Percentiles rank a stretch among this genome's conserved stretches.
Conservation (phyloP, 352 stramenopile genomes). For the Globisporangium sylvaticum region DNA sequence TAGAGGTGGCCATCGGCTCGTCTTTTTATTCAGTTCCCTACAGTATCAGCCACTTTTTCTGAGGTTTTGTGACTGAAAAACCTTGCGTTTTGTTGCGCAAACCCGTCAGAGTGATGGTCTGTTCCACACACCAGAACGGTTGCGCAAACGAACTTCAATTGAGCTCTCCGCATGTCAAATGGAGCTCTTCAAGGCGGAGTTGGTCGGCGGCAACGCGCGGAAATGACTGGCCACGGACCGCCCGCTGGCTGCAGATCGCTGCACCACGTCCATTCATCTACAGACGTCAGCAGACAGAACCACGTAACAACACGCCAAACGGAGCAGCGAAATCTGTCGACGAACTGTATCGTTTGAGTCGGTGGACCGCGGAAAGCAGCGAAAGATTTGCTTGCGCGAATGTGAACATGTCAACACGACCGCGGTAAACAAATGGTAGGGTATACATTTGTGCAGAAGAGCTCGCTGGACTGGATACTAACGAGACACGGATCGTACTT, state of each 20-base stretch:
- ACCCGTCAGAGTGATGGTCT: neutral
- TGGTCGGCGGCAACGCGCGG: neutral
- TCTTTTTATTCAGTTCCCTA: neutral
- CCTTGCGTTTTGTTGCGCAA: conserved; percentile 5
- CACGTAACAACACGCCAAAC: conserved; percentile 3
- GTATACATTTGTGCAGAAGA: no score
- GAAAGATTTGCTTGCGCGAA: neutral
- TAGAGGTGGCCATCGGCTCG: neutral
- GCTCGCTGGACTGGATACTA: neutral
- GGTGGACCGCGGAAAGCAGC: neutral
- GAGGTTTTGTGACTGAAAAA: conserved; percentile 6
- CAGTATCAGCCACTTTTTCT: neutral
- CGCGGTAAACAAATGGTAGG: neutral
- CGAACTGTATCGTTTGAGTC: neutral
- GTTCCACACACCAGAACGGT: neutral
- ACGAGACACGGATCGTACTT: neutral
- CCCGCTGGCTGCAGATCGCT: neutral
- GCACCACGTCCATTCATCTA: neutral
- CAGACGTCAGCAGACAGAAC: neutral
- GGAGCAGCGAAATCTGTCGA: neutral
- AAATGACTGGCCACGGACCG: neutral
- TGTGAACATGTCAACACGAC: neutral
- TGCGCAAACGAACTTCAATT: neutral
- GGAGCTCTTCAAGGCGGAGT: neutral
- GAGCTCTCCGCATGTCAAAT: neutral